phyloP scores from a whole-genome alignment of 805 yeast species.

The Ogataea haglerorum region DNA sequence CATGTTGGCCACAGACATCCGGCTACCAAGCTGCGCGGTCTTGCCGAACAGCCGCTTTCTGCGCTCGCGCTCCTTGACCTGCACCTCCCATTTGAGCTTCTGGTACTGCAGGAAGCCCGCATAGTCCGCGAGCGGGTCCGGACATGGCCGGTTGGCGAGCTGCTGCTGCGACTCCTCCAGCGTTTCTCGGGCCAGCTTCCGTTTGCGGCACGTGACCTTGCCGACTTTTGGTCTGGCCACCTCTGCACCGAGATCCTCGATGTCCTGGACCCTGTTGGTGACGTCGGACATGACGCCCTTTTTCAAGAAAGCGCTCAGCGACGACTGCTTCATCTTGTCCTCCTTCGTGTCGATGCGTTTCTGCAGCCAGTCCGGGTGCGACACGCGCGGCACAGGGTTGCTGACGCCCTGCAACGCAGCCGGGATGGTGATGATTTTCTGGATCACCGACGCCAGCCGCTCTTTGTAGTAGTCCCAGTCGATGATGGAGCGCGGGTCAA shows the following conservation, averaged over 20 bases:
- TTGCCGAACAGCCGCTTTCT: conserved; percentile 79
- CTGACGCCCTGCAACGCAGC: conserved; percentile 87
- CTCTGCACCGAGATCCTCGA: conserved; percentile 63
- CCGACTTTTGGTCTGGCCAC: conserved; percentile 36
- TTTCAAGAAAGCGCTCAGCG: conserved; percentile 55
- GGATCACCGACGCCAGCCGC: conserved; percentile 87
- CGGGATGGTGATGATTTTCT: conserved; percentile 93
- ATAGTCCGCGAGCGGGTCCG: conserved; percentile 66
- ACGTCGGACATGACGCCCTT: conserved; percentile 36
- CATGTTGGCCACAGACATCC: conserved; percentile 65
- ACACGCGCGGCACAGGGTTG: conserved; percentile 93
- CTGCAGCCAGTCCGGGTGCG: conserved; percentile 91
- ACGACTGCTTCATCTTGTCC: conserved; percentile 71
- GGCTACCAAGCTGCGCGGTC: conserved; percentile 39
- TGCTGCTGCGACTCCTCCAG: conserved; percentile 45
- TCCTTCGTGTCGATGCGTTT: conserved; percentile 56
- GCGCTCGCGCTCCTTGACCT: conserved; percentile 66
- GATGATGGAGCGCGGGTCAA: conserved; percentile 83
- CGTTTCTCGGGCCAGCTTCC: conserved; percentile 37
- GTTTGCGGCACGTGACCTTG: conserved; percentile 46
- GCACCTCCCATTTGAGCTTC: conserved; percentile 84
- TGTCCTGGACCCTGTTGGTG: conserved; percentile 50
- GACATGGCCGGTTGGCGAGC: conserved; percentile 51
- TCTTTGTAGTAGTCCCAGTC: conserved; percentile 95
- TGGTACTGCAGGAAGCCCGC: conserved; percentile 67